phyloP scores from a whole-genome alignment of 345 rosid species.

The Citrus trifoliata region DNA sequence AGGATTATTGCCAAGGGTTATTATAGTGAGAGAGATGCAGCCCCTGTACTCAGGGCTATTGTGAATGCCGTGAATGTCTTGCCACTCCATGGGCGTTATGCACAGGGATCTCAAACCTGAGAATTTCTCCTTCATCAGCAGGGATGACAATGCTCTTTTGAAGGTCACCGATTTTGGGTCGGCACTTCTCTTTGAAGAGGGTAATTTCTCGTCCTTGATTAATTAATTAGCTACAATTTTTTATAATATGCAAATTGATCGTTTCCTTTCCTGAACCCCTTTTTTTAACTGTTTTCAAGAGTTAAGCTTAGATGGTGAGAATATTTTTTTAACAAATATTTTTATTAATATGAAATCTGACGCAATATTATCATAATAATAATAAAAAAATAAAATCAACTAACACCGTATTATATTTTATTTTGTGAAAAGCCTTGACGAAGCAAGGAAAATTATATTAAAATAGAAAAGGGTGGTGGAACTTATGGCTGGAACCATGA shows the following conservation, averaged over 20 bases:
- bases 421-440: no score
- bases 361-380: no score
- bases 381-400: no score
- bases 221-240: neutral
- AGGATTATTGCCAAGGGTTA: conserved; percentile 69
- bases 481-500: no score
- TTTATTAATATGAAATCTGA: no score
- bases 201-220: conserved; percentile 14
- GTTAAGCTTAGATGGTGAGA: no score
- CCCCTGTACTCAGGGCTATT: conserved; percentile 54
- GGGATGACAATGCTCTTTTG: conserved; percentile 52
- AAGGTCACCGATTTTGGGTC: conserved; percentile 90
- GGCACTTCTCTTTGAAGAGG: conserved; percentile 53
- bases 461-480: no score
- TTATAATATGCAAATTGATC: neutral
- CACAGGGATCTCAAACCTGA: conserved; percentile 61
- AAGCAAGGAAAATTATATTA: no score
- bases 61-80: conserved; percentile 75
- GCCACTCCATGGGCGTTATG: conserved; percentile 65
- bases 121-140: conserved; percentile 74
- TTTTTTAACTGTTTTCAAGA: no score
- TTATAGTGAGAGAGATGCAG: conserved; percentile 79
- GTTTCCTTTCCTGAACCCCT: no score
- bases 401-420: no score
- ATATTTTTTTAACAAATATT: no score